phyloP scores from a whole-genome alignment of 2,329 filamentous ascomycete genomes.

The Laburnicola sp. region DNA sequence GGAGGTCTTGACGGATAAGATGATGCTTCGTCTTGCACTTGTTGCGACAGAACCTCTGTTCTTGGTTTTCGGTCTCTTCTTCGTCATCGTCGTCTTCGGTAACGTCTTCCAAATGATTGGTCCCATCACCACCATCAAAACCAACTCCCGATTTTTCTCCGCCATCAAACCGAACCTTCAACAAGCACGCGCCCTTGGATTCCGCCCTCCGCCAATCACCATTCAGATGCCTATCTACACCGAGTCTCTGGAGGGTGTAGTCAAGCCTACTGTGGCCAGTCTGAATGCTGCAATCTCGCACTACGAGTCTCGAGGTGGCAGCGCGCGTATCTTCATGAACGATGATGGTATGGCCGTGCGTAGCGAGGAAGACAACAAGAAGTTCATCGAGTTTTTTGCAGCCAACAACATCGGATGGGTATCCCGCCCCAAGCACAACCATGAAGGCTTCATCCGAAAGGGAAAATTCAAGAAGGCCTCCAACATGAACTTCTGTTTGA shows the following conservation, averaged over 20 bases:
- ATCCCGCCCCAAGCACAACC: constrained; percentile 48
- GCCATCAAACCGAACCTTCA: constrained; percentile 50
- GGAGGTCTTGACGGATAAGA: constrained; percentile 56
- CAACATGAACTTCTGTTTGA: constrained; percentile 72
- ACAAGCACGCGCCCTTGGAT: constrained; percentile 60
- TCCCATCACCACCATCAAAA: constrained; percentile 69
- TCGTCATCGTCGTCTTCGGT: constrained; percentile 17
- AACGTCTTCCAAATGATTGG: constrained; percentile 64
- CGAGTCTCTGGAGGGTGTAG: constrained; percentile 73
- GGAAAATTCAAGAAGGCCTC: constrained; percentile 54
- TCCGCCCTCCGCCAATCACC: constrained; percentile 64
- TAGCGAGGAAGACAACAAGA: constrained; percentile 48
- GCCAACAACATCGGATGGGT: constrained; percentile 55
- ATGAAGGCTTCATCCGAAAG: constrained; percentile 30
- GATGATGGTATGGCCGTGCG: constrained; percentile 68
- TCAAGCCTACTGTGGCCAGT: constrained; percentile 72
- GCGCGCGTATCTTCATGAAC: constrained; percentile 67
- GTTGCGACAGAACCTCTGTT: constrained; percentile 50
- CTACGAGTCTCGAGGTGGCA: constrained; percentile 59
- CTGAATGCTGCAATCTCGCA: constrained; percentile 66
- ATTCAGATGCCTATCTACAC: constrained; percentile 89
- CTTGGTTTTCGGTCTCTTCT: constrained; percentile 57
- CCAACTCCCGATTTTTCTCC: constrained; percentile 81
- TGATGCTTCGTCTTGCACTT: constrained; percentile 59
- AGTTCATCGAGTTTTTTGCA: constrained; percentile 50